Evolutionary conservation across 2,329 filamentous ascomycete species (phyloP).

Genomic region (Chalara sp.): DNA sequence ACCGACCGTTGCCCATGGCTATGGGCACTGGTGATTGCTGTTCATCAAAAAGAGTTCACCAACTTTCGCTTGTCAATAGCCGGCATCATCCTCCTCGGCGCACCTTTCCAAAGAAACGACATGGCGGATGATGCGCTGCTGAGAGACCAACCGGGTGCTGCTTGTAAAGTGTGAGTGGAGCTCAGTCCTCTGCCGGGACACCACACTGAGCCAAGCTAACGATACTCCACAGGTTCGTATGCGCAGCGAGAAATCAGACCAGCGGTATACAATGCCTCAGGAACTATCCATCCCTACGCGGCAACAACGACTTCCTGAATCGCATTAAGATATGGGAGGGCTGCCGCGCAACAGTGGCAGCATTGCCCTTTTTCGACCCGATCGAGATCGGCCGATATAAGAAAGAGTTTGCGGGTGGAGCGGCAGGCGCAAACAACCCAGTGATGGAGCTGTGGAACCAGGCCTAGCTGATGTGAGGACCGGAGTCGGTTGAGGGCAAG

Average conservation of each 20-base stretch:
- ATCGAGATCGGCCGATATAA: background rate
- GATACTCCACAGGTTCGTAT: constrained; percentile 18
- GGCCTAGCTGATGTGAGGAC: constrained; percentile 29
- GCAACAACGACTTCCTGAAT: constrained; percentile 4
- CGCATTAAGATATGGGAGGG: constrained; percentile 34
- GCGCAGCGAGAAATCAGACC: constrained; percentile 27
- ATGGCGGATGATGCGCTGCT: constrained; percentile 14
- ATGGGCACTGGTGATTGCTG: constrained; percentile 9
- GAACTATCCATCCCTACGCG: constrained; percentile 25
- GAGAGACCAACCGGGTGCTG: constrained; percentile 16
- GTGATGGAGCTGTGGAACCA: constrained; percentile 33
- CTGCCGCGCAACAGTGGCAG: constrained; percentile 27
- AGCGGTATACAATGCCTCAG: constrained; percentile 26
- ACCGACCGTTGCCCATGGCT: background rate
- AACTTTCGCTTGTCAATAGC: constrained; percentile 7
- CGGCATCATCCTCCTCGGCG: constrained; percentile 13
- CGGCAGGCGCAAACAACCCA: constrained; percentile 38
- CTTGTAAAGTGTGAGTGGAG: constrained; percentile 23
- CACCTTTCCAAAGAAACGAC: constrained; percentile 11
- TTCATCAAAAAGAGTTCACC: constrained; percentile 2
- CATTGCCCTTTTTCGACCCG: background rate
- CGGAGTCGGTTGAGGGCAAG: constrained; percentile 20
- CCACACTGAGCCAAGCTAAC: constrained; percentile 2
- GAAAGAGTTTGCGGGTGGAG: constrained; percentile 35
- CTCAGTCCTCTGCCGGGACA: background rate